Evolutionary conservation across 257 asterid genomes (phyloP).

Genomic region (Salvia splendens): DNA sequence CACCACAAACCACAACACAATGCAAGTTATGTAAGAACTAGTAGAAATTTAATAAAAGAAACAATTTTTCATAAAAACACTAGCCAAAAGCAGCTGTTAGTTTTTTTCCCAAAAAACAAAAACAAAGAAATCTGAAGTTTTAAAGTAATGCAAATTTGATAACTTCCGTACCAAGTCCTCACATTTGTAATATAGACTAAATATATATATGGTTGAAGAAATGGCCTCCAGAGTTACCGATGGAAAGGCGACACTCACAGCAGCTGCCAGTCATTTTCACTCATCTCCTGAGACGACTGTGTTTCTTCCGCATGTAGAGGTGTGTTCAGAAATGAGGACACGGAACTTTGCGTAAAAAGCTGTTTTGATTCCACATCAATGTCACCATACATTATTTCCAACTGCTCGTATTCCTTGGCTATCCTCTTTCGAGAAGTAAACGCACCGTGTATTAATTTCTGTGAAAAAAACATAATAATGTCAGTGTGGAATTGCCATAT

Average conservation of each 20-base stretch:
- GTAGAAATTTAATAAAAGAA: neutral
- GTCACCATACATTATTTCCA: conserved; percentile 63
- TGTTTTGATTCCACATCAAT: conserved; percentile 49
- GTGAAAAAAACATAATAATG: neutral
- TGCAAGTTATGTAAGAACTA: too few relatives aligned
- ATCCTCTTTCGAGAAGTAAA: conserved; percentile 67
- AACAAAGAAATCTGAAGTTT: neutral
- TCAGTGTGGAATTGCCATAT: neutral
- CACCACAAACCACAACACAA: too few relatives aligned
- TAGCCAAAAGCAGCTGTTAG: too few relatives aligned
- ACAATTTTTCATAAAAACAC: too few relatives aligned
- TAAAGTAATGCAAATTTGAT: conserved; percentile 16
- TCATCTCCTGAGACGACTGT: conserved; percentile 30
- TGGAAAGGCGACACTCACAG: conserved; percentile 37
- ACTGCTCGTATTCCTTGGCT: conserved; percentile 67
- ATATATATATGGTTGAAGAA: neutral
- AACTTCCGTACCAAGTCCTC: conserved; percentile 9
- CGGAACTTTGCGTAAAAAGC: conserved; percentile 29
- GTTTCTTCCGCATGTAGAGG: conserved; percentile 26
- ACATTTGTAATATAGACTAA: neutral
- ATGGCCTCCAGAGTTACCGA: conserved; percentile 13
- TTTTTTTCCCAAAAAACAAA: neutral
- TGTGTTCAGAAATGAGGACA: conserved; percentile 31
- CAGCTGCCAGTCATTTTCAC: conserved; percentile 71
- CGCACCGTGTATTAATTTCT: conserved; percentile 65